Evolutionary conservation across 1,284 basidiomycete genomes (phyloP), one percentile per base, ranked within the genome.

Genomic region (Inonotus hispidus): DNA sequence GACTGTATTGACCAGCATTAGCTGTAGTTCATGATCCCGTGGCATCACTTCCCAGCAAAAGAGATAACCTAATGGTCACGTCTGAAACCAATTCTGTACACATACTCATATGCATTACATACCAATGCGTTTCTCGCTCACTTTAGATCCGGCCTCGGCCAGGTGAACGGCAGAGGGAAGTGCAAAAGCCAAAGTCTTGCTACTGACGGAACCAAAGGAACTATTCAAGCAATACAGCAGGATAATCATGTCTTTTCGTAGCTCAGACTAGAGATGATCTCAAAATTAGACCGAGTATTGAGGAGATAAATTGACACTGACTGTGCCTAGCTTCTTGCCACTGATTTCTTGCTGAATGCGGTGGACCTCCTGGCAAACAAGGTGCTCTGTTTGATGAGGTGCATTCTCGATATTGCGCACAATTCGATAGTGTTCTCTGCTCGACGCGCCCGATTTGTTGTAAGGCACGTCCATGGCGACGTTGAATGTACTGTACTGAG

Each of bases 1-100:
- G 43, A 91, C 68, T 1, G 90, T 91, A 65, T 92, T 92, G 49
- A 92, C 84, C 13, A 92, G 75, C 88, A 92, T 90, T n/a, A 92
- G 75, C 62, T 83, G 80, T 29, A 92, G 75, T 64, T 90, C 88
- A 68, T 90, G 84, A 46, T 79, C 72, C 19, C 71, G 66, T 41
- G 82, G 79, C 85, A 92, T 88, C 19, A 88, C 72, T 68, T 89
- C 83, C 47, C 78, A 72, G 68, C 89, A 92, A 68, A 90, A 91
- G 6, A 85, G 71, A 71, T 92, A 91, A 10, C 88, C 90, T 92
- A 65, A 0, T 49, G 56, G 23, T 7, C 23, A 27, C n/a, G 47
- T 37, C 64, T 56, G 19, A 59, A 11, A 23, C 27, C 47, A 45
- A 37, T 37, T 41, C 10, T 45, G 29, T 11, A 41, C 32, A 25